Evolutionary conservation across 2,329 filamentous ascomycete genomes (phyloP).

Genomic region (Lachnellula arida): DNA sequence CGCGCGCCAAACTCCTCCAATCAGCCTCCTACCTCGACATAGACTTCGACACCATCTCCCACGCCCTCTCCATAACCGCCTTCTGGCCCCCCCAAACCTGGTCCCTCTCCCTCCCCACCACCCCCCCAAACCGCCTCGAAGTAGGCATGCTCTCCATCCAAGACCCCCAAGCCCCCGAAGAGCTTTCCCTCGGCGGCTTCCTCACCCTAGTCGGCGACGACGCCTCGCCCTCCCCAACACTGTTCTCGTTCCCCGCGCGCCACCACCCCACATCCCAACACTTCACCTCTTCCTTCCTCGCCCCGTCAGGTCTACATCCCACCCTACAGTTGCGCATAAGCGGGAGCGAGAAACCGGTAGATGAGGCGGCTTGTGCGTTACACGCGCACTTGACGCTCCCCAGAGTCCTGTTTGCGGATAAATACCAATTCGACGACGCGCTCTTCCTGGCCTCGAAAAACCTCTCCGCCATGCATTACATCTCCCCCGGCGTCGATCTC

Average conservation of each 20-base stretch:
- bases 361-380: slow-evolving; percentile 60
- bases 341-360: slow-evolving; percentile 44
- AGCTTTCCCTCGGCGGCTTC: slow-evolving; percentile 73
- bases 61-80: slow-evolving; percentile 59
- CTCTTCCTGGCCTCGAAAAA: slow-evolving; percentile 81
- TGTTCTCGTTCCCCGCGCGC: slow-evolving; percentile 80
- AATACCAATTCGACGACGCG: slow-evolving; percentile 73
- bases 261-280: slow-evolving; percentile 56
- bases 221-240: slow-evolving; percentile 63
- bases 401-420: slow-evolving; percentile 76
- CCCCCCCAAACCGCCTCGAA: slow-evolving; percentile 58
- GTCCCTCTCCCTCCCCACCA: slow-evolving; percentile 24
- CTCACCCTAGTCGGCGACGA: slow-evolving; percentile 75
- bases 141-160: slow-evolving; percentile 73
- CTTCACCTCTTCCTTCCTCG: slow-evolving; percentile 61
- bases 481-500: slow-evolving; percentile 76
- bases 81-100: slow-evolving; percentile 49
- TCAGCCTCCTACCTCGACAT: slow-evolving; percentile 67
- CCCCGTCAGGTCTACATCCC: slow-evolving; percentile 79
- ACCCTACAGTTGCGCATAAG: slow-evolving; percentile 65
- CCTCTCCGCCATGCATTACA: slow-evolving; percentile 60
- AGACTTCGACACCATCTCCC: slow-evolving; percentile 67
- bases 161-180: slow-evolving; percentile 60
- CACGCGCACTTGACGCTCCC: slow-evolving; percentile 83
- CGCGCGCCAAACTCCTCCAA: slow-evolving; percentile 41